Evolutionary conservation across 2,329 filamentous ascomycete genomes (phyloP).

Genomic region (Ascochyta rabiei): DNA sequence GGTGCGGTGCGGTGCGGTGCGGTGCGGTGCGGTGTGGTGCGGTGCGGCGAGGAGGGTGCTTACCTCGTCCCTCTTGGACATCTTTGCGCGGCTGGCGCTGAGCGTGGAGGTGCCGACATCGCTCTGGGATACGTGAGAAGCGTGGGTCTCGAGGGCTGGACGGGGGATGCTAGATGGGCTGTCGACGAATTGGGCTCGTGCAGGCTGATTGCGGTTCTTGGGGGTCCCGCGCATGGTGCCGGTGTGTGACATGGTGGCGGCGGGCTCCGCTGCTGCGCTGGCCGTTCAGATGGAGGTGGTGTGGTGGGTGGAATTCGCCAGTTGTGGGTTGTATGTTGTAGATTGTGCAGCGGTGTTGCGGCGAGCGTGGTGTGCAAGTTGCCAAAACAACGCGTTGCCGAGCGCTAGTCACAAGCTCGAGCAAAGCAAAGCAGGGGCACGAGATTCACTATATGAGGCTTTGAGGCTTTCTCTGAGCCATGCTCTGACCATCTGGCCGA

Average conservation of each 20-base stretch:
- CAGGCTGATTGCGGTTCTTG: slow-evolving; percentile 63
- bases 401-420: slow-evolving; percentile 16
- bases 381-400: slow-evolving; percentile 13
- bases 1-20: too few species aligned
- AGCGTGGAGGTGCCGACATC: slow-evolving; percentile 71
- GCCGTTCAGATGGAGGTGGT: slow-evolving; percentile 10
- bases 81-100: slow-evolving; percentile 93
- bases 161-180: slow-evolving; percentile 75
- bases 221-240: slow-evolving; percentile 75
- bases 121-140: slow-evolving; percentile 57
- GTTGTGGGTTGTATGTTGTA: slow-evolving; percentile 3
- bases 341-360: slow-evolving; percentile 5
- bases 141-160: slow-evolving; percentile 67
- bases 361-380: not conserved
- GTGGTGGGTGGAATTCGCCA: slow-evolving; percentile 9
- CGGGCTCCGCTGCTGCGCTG: slow-evolving; percentile 19
- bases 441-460: slow-evolving; percentile 2
- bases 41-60: slow-evolving; percentile 47
- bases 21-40: not conserved
- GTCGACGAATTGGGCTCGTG: slow-evolving; percentile 56
- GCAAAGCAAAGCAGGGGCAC: slow-evolving; percentile 1
- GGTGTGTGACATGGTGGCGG: slow-evolving; percentile 61
- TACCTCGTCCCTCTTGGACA: slow-evolving; percentile 98
- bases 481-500: not conserved
- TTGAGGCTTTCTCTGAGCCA: not conserved